A percentile compares a stretch with the other conserved stretches of the same genome.
These are phyloP conservation scores for Populus tremula DNA, from an alignment of 345 rosid species.

Conservation along the genomic window DNA sequence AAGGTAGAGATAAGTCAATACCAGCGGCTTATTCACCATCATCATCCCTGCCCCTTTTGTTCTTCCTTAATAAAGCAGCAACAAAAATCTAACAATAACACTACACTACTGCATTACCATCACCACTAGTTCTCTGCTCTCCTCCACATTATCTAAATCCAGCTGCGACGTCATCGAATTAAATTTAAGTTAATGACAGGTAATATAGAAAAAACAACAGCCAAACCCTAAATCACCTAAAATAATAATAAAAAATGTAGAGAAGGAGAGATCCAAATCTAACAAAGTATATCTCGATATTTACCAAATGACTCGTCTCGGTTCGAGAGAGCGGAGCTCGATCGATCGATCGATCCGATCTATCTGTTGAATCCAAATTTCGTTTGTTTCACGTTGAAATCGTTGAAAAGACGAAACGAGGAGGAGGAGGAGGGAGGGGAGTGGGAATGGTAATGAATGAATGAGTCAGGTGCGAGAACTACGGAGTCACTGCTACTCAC, in stretches of 20 bases:
- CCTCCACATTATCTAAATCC: background rate
- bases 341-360: background rate
- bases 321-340: background rate
- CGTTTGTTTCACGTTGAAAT: background rate
- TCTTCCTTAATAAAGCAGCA: slow-evolving; percentile 9
- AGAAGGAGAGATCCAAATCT: background rate
- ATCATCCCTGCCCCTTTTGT: slow-evolving; percentile 30
- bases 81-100: background rate
- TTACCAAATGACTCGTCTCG: background rate
- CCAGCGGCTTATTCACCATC: slow-evolving; percentile 73
- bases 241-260: background rate
- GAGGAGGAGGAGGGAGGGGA: background rate
- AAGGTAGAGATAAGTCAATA: slow-evolving; percentile 79
- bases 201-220: background rate
- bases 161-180: background rate
- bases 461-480: background rate
- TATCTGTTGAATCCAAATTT: background rate
- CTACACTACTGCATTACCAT: background rate
- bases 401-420: background rate
- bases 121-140: background rate
- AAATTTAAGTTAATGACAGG: background rate
- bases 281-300: background rate
- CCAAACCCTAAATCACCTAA: background rate
- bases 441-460: background rate
- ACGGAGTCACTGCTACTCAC: no score